Evolutionary conservation across 164 flowering plant species (phyloP).

Genomic region (Magnolia changhungtana): DNA sequence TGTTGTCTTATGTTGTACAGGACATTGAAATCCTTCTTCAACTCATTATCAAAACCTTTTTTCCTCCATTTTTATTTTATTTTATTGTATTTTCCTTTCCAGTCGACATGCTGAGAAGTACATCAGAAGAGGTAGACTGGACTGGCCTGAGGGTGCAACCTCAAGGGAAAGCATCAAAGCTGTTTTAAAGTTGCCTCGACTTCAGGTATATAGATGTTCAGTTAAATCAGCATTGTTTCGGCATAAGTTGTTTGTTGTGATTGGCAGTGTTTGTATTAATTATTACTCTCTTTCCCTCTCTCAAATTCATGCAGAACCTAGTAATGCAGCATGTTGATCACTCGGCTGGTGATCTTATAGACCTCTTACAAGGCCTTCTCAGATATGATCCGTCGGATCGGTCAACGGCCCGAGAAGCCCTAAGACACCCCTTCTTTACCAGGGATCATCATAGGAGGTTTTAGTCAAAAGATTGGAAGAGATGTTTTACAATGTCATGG

Average conservation of each 20-base stretch:
- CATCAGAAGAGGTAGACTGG: slow-evolving; percentile 54
- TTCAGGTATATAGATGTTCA: slow-evolving; percentile 38
- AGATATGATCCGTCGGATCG: slow-evolving; percentile 56
- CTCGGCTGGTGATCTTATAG: slow-evolving; percentile 60
- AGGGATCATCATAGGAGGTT: slow-evolving; percentile 35
- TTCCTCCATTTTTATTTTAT: not conserved
- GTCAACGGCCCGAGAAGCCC: slow-evolving; percentile 58
- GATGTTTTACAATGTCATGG: too few species aligned
- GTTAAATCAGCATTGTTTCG: not conserved
- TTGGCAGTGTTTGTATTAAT: not conserved
- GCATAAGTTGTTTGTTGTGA: not conserved
- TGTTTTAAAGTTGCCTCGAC: slow-evolving; percentile 54
- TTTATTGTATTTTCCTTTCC: not conserved
- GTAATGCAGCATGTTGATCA: slow-evolving; percentile 73
- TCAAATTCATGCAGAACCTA: slow-evolving; percentile 32
- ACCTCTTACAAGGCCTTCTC: slow-evolving; percentile 63
- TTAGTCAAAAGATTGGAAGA: not conserved
- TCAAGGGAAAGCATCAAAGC: slow-evolving; percentile 74
- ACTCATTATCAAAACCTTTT: not conserved
- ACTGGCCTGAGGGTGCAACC: slow-evolving; percentile 76
- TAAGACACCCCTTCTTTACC: slow-evolving; percentile 62
- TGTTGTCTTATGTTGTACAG: not conserved
- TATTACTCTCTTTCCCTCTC: not conserved
- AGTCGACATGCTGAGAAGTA: slow-evolving; percentile 71
- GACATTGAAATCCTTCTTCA: not conserved